Evolutionary conservation across 2,329 filamentous ascomycete species (phyloP), one percentile per base, ranked within the genome.

Genomic region (Claviceps cyperi): DNA sequence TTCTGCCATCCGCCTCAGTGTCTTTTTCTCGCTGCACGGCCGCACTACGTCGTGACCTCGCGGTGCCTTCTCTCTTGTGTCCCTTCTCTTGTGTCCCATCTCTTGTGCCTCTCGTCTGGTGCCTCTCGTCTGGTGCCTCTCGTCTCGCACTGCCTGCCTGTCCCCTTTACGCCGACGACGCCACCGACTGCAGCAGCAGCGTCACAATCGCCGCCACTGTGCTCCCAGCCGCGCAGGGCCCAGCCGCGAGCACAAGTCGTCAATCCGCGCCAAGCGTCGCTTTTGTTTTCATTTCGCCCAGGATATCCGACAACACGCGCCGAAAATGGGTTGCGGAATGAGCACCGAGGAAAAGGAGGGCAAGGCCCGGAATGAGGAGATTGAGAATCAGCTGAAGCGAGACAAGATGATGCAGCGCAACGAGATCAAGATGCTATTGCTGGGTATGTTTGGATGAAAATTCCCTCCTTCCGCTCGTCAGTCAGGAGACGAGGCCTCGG

Each of bases 331-430:
- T 82, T 98, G 92, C 71, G 91, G 91, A 73, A 94, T 96, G 88
- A 97, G 91, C 70, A 95, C 92, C 66, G 92, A 97, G 77, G 92
- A 97, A 75, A 96, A 96, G 84, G 92, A 97, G 89, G 91, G 92
- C 74, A 97, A 96, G 86, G 87, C 89, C 77, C 84, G 92, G 62
- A 97, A 98, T 69, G 92, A 98, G 79, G 91, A 97, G 81, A 98
- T 98, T 66, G 92, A 98, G 74, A 97, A 96, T 70, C 91, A 97
- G 77, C 77, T 97, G 67, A 97, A 96, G 81, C 81, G 88, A 69
- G 92, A 98, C 67, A 94, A 94, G 74, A 86, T 97, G 86, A 85
- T 94, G 77, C 90, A 96, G 75, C 84, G 91, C 63, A 98, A 98
- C 62, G 92, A 98, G 74, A 98, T 98, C 76, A 98, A 98, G 81